Base-by-base conservation (phyloP, 192 early-diverging fungal genomes). In the Backusella morwellensis region DNA sequence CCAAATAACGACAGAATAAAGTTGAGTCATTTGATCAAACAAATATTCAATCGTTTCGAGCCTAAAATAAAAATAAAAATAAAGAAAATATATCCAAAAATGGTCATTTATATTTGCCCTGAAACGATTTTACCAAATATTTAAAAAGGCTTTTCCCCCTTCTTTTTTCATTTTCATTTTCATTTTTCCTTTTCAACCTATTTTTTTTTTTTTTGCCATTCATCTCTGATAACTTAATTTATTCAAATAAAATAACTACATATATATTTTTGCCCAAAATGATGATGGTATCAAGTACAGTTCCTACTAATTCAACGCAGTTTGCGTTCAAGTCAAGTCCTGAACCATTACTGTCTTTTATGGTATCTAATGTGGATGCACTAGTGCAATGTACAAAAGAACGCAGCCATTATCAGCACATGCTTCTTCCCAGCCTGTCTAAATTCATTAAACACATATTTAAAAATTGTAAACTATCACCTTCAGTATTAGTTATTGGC, bases 401-500 rank as follows among this genome's bases (percentile, higher is more conserved):
- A 14, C 29, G 42, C 26, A 19, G 19, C 1, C 52, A 67, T 17
- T 77, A 77, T 34, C 75, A 77, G 38, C 75, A 77, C 21, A 52
- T 70, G 47, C 52, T 77, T 38, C 34, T 77, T 23, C 75, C 75
- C 29, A 21, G 34, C 4, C 63, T 77, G 12, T 19, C 36, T 36
- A 59, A 23, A 21, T 77, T 77, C 32, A 77, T 77, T 17, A 41
- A 38, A 5, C 50, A 52, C 19, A 34, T 77, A 23, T 77, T 70
- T 59, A 68, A 38, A 38, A 35, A 77, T 23, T 77, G 75, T 40
- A 74, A 72, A 5, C 74, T 82, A 6, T 71, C 81, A 68, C 81
- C 81, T 23, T 73, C 74, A 8, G 81, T 82, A 1, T 35, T 78
- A 5, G 74, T 92, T 2, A 88, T 92, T n/a, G 88, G 90, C 0